A percentile compares a stretch with the other conserved stretches of the same genome.
Evolutionary conservation across 2,329 filamentous ascomycete genomes (phyloP).

Genomic region (Botrytis byssoidea): DNA sequence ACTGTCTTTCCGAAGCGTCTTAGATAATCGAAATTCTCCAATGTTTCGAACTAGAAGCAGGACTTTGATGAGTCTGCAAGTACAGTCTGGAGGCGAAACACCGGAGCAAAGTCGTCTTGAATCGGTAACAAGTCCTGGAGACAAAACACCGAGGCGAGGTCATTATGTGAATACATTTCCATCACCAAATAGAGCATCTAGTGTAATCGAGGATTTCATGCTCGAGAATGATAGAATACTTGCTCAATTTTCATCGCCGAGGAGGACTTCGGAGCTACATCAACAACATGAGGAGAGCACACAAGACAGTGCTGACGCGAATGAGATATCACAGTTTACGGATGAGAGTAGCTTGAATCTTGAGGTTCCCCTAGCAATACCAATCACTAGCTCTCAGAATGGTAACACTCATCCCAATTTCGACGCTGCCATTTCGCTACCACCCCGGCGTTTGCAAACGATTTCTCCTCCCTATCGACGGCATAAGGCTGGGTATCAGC

Average conservation of each 20-base stretch:
- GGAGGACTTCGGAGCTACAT: slow-evolving; percentile 50
- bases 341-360: slow-evolving; percentile 11
- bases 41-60: slow-evolving; percentile 25
- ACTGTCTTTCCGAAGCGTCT: slow-evolving; percentile 35
- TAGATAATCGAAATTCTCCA: slow-evolving; percentile 36
- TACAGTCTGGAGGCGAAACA: slow-evolving; percentile 1
- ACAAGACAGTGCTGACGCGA: slow-evolving; percentile 30
- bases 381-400: neutral
- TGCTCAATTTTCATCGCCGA: slow-evolving; percentile 47
- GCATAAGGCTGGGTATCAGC: neutral
- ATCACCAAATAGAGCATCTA: slow-evolving; percentile 47
- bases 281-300: slow-evolving; percentile 42
- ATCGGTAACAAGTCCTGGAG: neutral
- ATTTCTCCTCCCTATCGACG: neutral
- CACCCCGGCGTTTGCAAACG: neutral
- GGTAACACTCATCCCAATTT: neutral
- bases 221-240: slow-evolving; percentile 41
- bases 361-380: slow-evolving; percentile 7
- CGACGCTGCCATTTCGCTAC: neutral
- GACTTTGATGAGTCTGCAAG: neutral
- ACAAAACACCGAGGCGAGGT: neutral
- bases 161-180: neutral
- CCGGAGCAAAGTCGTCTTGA: neutral
- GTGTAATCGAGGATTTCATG: slow-evolving; percentile 56
- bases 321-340: slow-evolving; percentile 1